Conservation (phyloP, 2,329 filamentous ascomycete genomes). For the Clonostachys rosea region DNA sequence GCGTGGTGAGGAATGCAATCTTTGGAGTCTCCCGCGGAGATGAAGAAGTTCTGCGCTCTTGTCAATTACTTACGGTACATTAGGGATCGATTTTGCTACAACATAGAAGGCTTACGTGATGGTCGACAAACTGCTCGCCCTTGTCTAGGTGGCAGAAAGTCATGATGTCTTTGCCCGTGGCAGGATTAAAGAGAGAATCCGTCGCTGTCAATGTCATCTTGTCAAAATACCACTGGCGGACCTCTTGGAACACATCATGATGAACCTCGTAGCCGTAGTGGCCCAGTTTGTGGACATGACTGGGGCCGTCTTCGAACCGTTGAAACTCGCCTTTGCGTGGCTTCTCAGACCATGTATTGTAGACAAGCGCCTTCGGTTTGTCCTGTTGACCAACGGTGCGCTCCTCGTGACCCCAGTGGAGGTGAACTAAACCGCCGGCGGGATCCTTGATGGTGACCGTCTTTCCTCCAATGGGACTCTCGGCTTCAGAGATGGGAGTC, state of each 20-base stretch:
- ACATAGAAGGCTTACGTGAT: slow-evolving; percentile 44
- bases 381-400: neutral
- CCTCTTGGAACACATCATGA: slow-evolving; percentile 17
- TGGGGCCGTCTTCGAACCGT: slow-evolving; percentile 21
- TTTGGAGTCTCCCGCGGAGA: slow-evolving; percentile 15
- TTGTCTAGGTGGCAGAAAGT: slow-evolving; percentile 51
- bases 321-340: slow-evolving; percentile 18
- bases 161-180: slow-evolving; percentile 10
- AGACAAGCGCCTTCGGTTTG: neutral
- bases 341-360: neutral
- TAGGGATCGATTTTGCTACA: slow-evolving; percentile 28
- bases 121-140: slow-evolving; percentile 42
- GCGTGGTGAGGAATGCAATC: slow-evolving; percentile 11
- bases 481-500: neutral
- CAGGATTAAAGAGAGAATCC: slow-evolving; percentile 14
- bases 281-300: slow-evolving; percentile 28
- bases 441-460: slow-evolving; percentile 1
- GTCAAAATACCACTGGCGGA: slow-evolving; percentile 25
- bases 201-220: slow-evolving; percentile 34
- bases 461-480: slow-evolving; percentile 1
- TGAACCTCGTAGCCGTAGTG: slow-evolving; percentile 27
- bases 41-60: slow-evolving; percentile 32
- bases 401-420: neutral
- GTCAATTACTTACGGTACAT: slow-evolving; percentile 37
- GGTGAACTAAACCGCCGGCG: neutral